Base-by-base conservation (phyloP, 202 grass and related monocot species). In the Sporobolus alterniflorus region DNA sequence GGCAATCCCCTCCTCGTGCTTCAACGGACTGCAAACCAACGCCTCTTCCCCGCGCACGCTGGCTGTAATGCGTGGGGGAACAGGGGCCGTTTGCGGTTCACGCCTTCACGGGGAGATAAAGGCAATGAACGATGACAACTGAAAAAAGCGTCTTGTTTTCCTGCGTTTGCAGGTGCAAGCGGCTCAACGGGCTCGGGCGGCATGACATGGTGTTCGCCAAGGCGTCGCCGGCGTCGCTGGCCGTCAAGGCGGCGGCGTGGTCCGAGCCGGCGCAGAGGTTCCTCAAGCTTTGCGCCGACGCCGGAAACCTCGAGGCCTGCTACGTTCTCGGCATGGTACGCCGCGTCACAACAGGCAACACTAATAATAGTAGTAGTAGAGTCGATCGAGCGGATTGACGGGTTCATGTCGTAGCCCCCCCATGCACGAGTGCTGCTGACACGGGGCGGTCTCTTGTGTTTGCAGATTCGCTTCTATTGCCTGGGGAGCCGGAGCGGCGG, bases 321-420 rank as follows among this genome's bases (percentile, higher is more conserved):
- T 98, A 93, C 64, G 84, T 98, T 64, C 87, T 98, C 12, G 95
- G 95, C 74, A 95, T 95, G 95, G 95, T 98, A 77, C 7, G 85
- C 14, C 1, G 36, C 21, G 18, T 16, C 22, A 5, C 36, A 5
- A 39, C 36, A n/a, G 5, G 12, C 1, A 3, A 0, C 14, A 82
- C 29, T 46, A 40, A 69, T 85, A 78, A 40, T 30, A 13, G 7
- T 51, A 17, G 2, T 11, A 8, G 33, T 17, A 10, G 52, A 69
- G 31, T 61, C 17, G 79, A 55, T 83, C 49, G 34, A 36, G 20
- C 8, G 5, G 6, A 46, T 31, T 4, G 66, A 33, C 31, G 30
- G 28, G 16, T 62, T 62, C 26, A 8, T 59, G n/a, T n/a, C n/a
- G n/a, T n/a, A n/a, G n/a, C n/a, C n/a, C n/a, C n/a, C n/a, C n/a